These are phyloP conservation scores for Spiromastix sp. DNA, from an alignment of 2,329 filamentous ascomycete species.

Conservation along the genomic window DNA sequence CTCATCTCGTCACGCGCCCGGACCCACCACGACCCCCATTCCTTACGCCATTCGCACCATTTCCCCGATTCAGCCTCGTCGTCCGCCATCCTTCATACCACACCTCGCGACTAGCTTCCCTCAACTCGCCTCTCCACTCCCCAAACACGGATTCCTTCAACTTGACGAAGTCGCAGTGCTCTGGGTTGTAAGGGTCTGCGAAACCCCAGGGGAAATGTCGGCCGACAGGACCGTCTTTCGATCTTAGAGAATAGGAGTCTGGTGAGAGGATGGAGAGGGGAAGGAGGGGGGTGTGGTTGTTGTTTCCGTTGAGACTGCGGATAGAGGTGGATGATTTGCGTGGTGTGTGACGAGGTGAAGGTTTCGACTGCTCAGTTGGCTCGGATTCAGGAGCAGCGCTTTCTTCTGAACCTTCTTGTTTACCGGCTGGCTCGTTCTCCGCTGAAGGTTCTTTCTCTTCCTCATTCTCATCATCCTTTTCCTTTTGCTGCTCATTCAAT, in stretches of 20 bases:
- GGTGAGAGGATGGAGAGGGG: conserved; percentile 91
- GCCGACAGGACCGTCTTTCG: conserved; percentile 47
- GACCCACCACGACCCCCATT: conserved; percentile 1
- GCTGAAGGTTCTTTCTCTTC: conserved; percentile 13
- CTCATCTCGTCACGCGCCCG: conserved; percentile 3
- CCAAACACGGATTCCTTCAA: conserved; percentile 86
- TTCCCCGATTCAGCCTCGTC: conserved; percentile 26
- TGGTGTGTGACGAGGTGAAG: conserved; percentile 33
- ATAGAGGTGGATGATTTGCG: conserved; percentile 31
- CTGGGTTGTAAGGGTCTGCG: conserved; percentile 79
- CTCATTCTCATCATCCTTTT: conserved; percentile 16
- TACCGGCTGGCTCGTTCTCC: conserved; percentile 7
- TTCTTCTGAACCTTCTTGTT: conserved; percentile 11
- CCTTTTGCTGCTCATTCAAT: conserved; percentile 16
- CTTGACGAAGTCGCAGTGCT: conserved; percentile 87
- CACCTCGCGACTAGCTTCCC: conserved; percentile 78
- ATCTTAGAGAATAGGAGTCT: conserved; percentile 64
- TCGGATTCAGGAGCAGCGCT: conserved; percentile 1
- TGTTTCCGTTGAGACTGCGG: conserved; percentile 14
- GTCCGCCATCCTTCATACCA: conserved; percentile 97
- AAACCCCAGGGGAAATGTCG: conserved; percentile 95
- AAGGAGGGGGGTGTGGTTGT: conserved; percentile 51
- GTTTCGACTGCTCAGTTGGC: conserved; percentile 13
- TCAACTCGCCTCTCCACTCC: conserved; percentile 85
- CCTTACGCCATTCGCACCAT: not conserved